Percentiles rank a stretch among this genome's conserved stretches.
phyloP scores from a whole-genome alignment of 2,329 filamentous ascomycete genomes.

The Apiospora phragmitis region DNA sequence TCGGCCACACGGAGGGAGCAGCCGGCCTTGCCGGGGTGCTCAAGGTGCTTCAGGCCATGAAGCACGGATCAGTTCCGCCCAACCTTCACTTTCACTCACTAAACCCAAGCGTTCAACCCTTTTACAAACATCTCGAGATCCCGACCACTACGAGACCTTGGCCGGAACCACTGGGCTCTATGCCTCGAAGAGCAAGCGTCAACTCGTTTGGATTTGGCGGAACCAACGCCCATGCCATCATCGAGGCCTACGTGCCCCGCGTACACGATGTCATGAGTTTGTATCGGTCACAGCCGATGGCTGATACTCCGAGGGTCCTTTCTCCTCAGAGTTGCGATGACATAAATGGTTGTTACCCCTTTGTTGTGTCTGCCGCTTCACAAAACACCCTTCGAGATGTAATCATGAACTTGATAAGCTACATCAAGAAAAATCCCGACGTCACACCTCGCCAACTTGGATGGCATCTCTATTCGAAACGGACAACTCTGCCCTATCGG shows the following conservation, averaged over 20 bases:
- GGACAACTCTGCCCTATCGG: conserved; percentile 34
- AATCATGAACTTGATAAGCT: conserved; percentile 27
- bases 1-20: conserved; percentile 51
- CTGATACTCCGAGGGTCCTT: background rate
- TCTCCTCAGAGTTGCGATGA: background rate
- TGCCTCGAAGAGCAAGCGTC: conserved; percentile 42
- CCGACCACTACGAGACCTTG: conserved; percentile 34
- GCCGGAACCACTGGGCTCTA: conserved; percentile 34
- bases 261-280: conserved; percentile 26
- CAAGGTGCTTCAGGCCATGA: conserved; percentile 43
- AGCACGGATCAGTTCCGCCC: conserved; percentile 39
- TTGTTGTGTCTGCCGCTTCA: conserved; percentile 40
- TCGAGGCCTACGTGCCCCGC: conserved; percentile 38
- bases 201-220: conserved; percentile 49
- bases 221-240: conserved; percentile 44
- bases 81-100: conserved; percentile 44
- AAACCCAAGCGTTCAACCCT: conserved; percentile 41
- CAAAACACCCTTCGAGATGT: conserved; percentile 33
- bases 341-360: conserved; percentile 27
- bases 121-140: conserved; percentile 34
- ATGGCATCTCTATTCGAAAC: conserved; percentile 33
- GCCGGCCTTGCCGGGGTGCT: conserved; percentile 51
- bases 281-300: conserved; percentile 2
- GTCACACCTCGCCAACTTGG: conserved; percentile 26
- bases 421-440: conserved; percentile 23